Conservation (phyloP, 1,139 yeast species). For the Magnusiomyces ingens region DNA sequence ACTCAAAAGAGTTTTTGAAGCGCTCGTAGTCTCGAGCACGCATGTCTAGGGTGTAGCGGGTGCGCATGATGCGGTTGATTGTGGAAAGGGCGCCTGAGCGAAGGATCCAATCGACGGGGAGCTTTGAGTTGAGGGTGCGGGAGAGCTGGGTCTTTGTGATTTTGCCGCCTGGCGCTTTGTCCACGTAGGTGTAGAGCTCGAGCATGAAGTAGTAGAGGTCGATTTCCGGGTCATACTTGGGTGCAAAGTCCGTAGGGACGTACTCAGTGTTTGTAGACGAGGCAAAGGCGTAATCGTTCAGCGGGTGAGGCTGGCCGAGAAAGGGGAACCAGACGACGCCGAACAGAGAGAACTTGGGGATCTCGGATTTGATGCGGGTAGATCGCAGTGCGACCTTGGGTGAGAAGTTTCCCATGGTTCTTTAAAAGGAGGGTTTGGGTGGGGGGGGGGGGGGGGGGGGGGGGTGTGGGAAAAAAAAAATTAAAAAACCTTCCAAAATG, state of each 20-base stretch:
- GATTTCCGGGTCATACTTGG: constrained; percentile 5
- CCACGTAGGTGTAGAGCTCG: not conserved
- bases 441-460: too few species aligned
- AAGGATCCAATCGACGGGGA: constrained; percentile 4
- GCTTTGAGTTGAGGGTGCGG: not conserved
- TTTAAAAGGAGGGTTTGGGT: too few species aligned
- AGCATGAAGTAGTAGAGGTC: constrained; percentile 6
- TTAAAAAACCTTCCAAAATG: too few species aligned
- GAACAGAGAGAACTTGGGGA: constrained; percentile 2
- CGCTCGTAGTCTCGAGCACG: constrained; percentile 7
- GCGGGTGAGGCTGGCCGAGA: constrained; percentile 19
- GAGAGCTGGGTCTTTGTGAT: constrained; percentile 1
- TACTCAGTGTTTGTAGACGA: not conserved
- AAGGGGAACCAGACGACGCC: constrained; percentile 19
- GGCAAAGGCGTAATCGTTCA: constrained; percentile 1
- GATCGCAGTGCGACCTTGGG: not conserved
- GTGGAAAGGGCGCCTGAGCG: constrained; percentile 1
- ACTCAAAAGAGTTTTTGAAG: constrained; percentile 2
- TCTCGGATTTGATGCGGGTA: constrained; percentile 1
- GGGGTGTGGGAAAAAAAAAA: too few species aligned
- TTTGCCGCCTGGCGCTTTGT: not conserved
- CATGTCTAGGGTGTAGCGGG: constrained; percentile 3
- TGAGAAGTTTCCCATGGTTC: too few species aligned
- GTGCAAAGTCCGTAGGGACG: not conserved
- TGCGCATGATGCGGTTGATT: constrained; percentile 3